These are phyloP conservation scores for Blastomyces percursus DNA, from an alignment of 2,329 filamentous ascomycete genomes.

Conservation along the genomic window DNA sequence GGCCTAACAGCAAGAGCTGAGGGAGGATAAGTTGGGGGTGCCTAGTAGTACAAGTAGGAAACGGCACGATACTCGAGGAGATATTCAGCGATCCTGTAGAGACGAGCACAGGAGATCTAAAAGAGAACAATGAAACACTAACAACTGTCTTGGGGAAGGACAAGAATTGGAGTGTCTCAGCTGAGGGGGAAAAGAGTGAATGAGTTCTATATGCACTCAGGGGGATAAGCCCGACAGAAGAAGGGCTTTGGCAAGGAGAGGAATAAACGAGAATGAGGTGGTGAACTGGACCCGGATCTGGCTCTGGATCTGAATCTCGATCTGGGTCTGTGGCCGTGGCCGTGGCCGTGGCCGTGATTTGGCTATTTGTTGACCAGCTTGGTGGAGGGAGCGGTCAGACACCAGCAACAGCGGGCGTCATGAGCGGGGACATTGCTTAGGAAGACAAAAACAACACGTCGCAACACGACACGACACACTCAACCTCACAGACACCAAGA, in stretches of 20 bases:
- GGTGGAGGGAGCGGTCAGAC: conserved; percentile 4
- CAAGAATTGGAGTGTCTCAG: background rate
- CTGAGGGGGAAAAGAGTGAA: background rate
- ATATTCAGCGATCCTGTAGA: background rate
- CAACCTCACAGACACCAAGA: background rate
- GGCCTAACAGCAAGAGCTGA: background rate
- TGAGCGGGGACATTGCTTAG: background rate
- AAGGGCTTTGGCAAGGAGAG: background rate
- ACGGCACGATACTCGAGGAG: background rate
- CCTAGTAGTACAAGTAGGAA: conserved; percentile 44
- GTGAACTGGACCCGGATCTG: background rate
- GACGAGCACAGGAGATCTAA: background rate
- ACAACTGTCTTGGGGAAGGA: background rate
- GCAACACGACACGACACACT: background rate
- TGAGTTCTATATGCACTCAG: background rate
- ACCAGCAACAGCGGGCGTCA: background rate
- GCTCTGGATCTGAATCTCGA: background rate
- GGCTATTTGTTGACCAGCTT: background rate
- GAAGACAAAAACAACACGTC: background rate
- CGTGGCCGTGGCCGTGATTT: background rate
- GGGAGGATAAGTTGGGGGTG: conserved; percentile 32
- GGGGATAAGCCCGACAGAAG: background rate
- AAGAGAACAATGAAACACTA: background rate
- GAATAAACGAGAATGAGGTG: background rate
- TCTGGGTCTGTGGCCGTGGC: background rate